These are phyloP conservation scores for Rachicladosporium sp. DNA, from an alignment of 2,329 filamentous ascomycete genomes.

Conservation along the genomic window DNA sequence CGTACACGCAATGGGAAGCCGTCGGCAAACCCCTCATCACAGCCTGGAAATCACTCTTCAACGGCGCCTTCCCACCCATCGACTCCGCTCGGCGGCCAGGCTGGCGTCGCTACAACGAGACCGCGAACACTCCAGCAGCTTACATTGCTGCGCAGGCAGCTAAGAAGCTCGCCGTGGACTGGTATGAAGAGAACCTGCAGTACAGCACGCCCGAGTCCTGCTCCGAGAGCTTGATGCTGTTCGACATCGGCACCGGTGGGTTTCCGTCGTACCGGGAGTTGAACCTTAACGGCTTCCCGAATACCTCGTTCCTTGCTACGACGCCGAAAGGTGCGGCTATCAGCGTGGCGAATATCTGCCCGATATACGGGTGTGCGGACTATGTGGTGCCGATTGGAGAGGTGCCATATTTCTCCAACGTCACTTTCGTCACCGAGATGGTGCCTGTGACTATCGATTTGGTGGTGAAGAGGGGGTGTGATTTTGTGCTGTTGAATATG, in stretches of 20 bases:
- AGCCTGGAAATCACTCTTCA: constrained; percentile 23
- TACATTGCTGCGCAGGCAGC: constrained; percentile 15
- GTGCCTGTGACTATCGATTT: constrained; percentile 32
- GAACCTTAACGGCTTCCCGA: constrained; percentile 20
- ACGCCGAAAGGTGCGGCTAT: constrained; percentile 20
- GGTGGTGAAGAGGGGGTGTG: constrained; percentile 32
- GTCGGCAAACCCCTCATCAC: constrained; percentile 24
- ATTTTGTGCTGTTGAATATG: constrained; percentile 32
- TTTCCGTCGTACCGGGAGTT: constrained; percentile 28
- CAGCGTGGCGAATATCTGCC: constrained; percentile 16
- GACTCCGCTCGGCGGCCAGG: constrained; percentile 23
- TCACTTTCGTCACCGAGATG: constrained; percentile 29
- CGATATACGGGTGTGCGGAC: constrained; percentile 12
- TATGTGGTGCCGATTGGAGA: constrained; percentile 34
- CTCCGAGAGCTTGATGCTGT: constrained; percentile 29
- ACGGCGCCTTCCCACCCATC: constrained; percentile 29
- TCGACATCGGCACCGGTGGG: constrained; percentile 32
- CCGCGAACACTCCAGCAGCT: constrained; percentile 5
- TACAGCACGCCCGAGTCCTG: constrained; percentile 27
- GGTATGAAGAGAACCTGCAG: constrained; percentile 28
- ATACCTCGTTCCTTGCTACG: constrained; percentile 23
- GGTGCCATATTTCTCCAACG: constrained; percentile 27
- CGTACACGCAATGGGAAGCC: constrained; percentile 22
- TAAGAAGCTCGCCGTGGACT: constrained; percentile 25
- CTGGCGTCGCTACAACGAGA: constrained; percentile 21